phyloP scores from a whole-genome alignment of 139 green algal genomes.

The Zygnema cylindricum region DNA sequence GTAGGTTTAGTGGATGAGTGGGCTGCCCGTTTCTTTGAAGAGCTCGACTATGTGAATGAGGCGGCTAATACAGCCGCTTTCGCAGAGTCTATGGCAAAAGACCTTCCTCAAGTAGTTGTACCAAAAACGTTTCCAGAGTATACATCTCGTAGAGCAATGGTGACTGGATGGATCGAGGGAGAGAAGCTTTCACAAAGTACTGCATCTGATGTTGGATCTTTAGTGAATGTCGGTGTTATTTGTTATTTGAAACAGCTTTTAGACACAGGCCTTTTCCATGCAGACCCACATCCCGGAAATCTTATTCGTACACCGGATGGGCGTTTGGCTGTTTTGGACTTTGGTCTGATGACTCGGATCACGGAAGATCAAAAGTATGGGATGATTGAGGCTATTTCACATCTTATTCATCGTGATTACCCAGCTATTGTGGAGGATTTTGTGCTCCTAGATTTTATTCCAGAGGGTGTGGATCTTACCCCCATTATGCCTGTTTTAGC shows the following conservation, averaged over 20 bases:
- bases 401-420: constrained; percentile 98
- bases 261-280: constrained; percentile 66
- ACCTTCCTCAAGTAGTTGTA: constrained; percentile 97
- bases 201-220: constrained; percentile 84
- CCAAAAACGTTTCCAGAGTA: constrained; percentile 84
- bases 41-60: constrained; percentile 97
- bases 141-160: constrained; percentile 86
- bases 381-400: constrained; percentile 98
- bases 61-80: constrained; percentile 86
- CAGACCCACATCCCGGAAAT: constrained; percentile 87
- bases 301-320: constrained; percentile 96
- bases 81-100: constrained; percentile 81
- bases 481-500: constrained; percentile 86
- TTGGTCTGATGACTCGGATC: constrained; percentile 78
- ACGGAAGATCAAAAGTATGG: constrained; percentile 82
- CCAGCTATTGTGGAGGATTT: constrained; percentile 93
- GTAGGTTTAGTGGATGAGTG: constrained; percentile 97
- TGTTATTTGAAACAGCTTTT: constrained; percentile 91
- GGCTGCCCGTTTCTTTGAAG: constrained; percentile 95
- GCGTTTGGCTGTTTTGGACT: constrained; percentile 94
- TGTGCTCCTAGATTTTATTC: constrained; percentile 98
- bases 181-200: constrained; percentile 81
- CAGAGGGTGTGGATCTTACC: constrained; percentile 85
- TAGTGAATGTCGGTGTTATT: constrained; percentile 97
- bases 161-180: constrained; percentile 86